Base-by-base conservation (phyloP, 1,284 basidiomycete species). In the Neolentinus lepideus region DNA sequence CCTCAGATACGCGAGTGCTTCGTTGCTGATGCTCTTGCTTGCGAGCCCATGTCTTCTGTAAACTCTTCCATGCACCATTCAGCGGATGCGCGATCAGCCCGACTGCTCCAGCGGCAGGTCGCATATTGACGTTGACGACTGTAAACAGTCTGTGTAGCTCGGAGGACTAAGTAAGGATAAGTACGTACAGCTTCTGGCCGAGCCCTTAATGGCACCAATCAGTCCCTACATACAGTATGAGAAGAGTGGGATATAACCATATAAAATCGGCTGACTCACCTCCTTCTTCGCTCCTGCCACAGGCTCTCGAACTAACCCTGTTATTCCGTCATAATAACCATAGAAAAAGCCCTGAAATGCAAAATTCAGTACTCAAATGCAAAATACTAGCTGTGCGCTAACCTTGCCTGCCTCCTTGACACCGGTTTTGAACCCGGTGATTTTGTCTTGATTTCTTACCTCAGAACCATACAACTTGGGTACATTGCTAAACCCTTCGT, bases 281-380 rank as follows among this genome's bases (percentile, higher is more conserved):
- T 76, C 76, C 61, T 78, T 75, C 68, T 76, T 73, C 3, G 70
- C 77, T 0, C 78, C 79, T 59, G 71, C 66, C 6, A 75, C 56
- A 0, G 80, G 78, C 60, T 81, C 79, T 14, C 66, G 73, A n/a
- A 80, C 72, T 2, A 81, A 67, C 1, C 79, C 79, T 0, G 76
- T 77, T 53, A 82, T 77, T 12, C 78, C 81, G 61, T 81, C 80
- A 60, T 75, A 77, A 52, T 75, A 75, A 3, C 78, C 73, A 56
- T 70, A 70, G 53, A 70, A 73, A 2, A 71, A 54, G 14, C 65
- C 67, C 67, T 73, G 45, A 50, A 4, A 50, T 4, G n/a, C 9
- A 4, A 35, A 51, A 36, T 22, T 24, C 22, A 38, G 21, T 27
- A 24, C 31, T n/a, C 45, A 33, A 21, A 55, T 21, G 12, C 11